phyloP scores from a whole-genome alignment of 495 filamentous ascomycete genomes.

The Tuber calosporum region DNA sequence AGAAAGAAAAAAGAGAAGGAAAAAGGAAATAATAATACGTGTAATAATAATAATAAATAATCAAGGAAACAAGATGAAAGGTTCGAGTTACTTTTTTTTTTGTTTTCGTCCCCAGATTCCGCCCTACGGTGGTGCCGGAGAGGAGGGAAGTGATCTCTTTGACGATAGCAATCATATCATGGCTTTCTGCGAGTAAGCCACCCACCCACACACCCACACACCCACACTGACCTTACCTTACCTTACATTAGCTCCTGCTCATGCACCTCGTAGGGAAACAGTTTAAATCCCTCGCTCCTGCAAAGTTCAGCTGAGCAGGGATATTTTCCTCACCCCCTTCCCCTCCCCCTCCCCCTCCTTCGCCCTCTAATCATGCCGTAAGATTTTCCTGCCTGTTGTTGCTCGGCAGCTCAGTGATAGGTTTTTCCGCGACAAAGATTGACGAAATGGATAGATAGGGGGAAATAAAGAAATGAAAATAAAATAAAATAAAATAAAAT shows the following conservation, averaged over 20 bases:
- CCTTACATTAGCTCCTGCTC: background rate
- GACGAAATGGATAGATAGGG: background rate
- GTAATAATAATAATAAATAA: no score
- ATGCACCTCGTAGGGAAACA: conserved; percentile 6
- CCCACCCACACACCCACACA: background rate
- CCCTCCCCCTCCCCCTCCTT: background rate
- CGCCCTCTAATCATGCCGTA: background rate
- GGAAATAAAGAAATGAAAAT: background rate
- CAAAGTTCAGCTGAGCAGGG: conserved; percentile 2
- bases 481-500: background rate
- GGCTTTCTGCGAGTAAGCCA: conserved; percentile 6
- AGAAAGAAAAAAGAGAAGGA: background rate
- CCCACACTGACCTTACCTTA: background rate
- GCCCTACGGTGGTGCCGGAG: background rate
- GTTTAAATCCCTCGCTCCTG: conserved; percentile 5
- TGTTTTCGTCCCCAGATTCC: background rate
- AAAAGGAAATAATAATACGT: no score
- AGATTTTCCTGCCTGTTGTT: background rate
- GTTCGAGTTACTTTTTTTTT: background rate
- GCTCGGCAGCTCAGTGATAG: background rate
- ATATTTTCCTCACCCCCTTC: background rate
- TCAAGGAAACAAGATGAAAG: background rate
- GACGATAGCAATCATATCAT: background rate
- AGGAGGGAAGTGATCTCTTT: background rate
- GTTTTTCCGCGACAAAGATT: background rate